Evolutionary conservation across 2,329 filamentous ascomycete species (phyloP).

Genomic region (Didymella lethalis): DNA sequence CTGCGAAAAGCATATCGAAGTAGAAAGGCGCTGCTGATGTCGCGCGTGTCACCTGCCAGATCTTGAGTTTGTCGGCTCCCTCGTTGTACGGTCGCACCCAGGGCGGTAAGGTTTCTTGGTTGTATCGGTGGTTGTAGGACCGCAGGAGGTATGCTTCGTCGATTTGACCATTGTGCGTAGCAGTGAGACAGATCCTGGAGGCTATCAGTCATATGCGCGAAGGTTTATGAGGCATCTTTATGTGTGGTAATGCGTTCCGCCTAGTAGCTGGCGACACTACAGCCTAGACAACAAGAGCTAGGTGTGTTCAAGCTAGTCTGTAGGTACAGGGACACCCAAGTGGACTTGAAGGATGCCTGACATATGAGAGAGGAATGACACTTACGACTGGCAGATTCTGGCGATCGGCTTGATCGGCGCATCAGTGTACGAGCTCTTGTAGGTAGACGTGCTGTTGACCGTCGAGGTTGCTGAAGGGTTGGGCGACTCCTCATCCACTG

Average conservation of each 20-base stretch:
- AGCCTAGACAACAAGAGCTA: background rate
- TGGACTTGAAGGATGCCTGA: background rate
- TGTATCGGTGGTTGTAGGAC: conserved; percentile 58
- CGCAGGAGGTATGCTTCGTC: conserved; percentile 59
- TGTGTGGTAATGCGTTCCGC: background rate
- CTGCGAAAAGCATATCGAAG: conserved; percentile 58
- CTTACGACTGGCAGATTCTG: conserved; percentile 51
- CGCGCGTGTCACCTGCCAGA: conserved; percentile 62
- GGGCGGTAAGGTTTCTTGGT: conserved; percentile 50
- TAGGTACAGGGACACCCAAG: background rate
- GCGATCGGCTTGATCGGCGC: conserved; percentile 31
- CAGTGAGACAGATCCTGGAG: conserved; percentile 56
- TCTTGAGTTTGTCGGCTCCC: conserved; percentile 56
- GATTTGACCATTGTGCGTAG: conserved; percentile 57
- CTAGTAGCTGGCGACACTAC: background rate
- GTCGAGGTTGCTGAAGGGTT: conserved; percentile 21
- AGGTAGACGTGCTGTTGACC: conserved; percentile 31
- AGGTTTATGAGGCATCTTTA: background rate
- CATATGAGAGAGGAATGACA: conserved; percentile 6
- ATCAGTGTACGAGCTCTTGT: conserved; percentile 23
- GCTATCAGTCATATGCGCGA: conserved; percentile 1
- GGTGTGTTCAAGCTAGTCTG: background rate
- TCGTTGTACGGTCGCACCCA: conserved; percentile 60
- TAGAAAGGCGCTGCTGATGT: conserved; percentile 63
- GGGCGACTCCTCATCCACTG: conserved; percentile 28